Evolutionary conservation across 441 rosid species (phyloP).

Genomic region (Flueggea neowawraea): DNA sequence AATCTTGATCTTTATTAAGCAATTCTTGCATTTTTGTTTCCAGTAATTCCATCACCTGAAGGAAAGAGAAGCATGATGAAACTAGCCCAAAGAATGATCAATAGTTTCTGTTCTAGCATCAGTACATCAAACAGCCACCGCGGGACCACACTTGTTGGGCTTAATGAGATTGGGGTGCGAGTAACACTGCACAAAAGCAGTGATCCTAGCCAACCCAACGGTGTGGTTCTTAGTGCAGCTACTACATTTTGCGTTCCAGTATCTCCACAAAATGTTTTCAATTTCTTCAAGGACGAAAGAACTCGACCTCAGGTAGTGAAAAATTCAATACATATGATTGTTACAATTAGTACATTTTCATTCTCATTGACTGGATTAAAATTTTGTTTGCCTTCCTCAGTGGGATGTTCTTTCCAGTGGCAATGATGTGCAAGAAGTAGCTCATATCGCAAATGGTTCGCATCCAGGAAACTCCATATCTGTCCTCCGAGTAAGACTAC

Average conservation of each 20-base stretch:
- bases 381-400: slow-evolving; percentile 25
- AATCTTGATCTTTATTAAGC: not conserved
- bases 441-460: slow-evolving; percentile 87
- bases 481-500: slow-evolving; percentile 72
- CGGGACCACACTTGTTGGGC: slow-evolving; percentile 63
- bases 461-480: slow-evolving; percentile 96
- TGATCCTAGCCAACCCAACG: slow-evolving; percentile 76
- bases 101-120: slow-evolving; percentile 73
- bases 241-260: slow-evolving; percentile 90
- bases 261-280: slow-evolving; percentile 71
- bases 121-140: slow-evolving; percentile 72
- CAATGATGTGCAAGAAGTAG: slow-evolving; percentile 87
- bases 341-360: not conserved
- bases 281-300: slow-evolving; percentile 89
- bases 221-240: slow-evolving; percentile 87
- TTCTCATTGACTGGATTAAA: not conserved
- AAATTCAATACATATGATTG: not conserved
- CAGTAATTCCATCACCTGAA: slow-evolving; percentile 84
- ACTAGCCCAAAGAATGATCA: slow-evolving; percentile 93
- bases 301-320: slow-evolving; percentile 76
- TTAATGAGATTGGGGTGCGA: slow-evolving; percentile 71
- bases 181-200: slow-evolving; percentile 74
- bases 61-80: slow-evolving; percentile 98
- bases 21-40: not conserved
- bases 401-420: slow-evolving; percentile 99